Evolutionary conservation across 2,329 filamentous ascomycete genomes (phyloP), one percentile per base, ranked within the genome.

Genomic region (Penicillium sp.): DNA sequence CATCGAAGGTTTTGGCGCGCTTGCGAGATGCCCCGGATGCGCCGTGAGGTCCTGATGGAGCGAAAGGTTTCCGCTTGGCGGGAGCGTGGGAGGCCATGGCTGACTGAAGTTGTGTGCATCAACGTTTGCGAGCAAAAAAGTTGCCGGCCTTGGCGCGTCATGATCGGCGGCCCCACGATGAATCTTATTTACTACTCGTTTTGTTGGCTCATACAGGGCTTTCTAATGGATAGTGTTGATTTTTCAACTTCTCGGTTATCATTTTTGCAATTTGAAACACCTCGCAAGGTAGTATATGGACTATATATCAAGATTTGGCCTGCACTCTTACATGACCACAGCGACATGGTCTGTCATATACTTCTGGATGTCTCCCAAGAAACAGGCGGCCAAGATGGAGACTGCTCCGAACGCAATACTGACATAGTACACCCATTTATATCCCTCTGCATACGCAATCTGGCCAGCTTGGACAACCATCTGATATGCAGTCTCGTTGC

Each of bases 331-430:
- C 62, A 79, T 77, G 14, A 79, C 76, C 13, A 83, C 81, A 2
- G 81, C 81, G 29, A 84, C 77, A 68, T 82, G 78, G 57, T 84
- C 79, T 64, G 82, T 79, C 79, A 85, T 82, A 59, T 81, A 83
- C 66, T 78, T 70, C 35, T 72, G 75, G 50, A 87, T 84, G 61
- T 86, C 79, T 1, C 81, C 82, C 66, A 87, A 68, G 58, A 86
- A 84, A 52, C 80, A 74, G 51, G 81, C 79, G 0, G 83, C 77
- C n/a, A 85, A 47, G 44, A 86, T 81, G 5, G 79, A 78, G 0
- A 84, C 65, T 0, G 58, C 75, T 0, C 85, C 85, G 67, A 87
- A 87, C 0, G 79, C 83, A 65, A 87, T 84, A 65, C 81, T 85
- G 26, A 77, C 76, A 67, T 83, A 82, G 64, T 86, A 88, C 3